phyloP scores from a whole-genome alignment of 805 yeast species.

The Saccharomycopsis olivae region DNA sequence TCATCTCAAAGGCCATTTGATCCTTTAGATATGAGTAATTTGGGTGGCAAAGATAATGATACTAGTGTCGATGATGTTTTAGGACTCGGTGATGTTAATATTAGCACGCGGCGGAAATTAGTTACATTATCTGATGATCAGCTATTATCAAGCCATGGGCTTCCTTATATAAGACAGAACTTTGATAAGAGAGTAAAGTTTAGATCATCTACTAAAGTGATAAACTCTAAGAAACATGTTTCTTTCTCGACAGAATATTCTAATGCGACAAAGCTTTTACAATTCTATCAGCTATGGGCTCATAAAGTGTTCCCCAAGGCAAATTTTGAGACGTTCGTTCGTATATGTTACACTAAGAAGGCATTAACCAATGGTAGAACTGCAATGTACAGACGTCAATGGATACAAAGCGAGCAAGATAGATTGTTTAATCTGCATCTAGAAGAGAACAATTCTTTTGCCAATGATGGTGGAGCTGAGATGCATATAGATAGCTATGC shows the following conservation, averaged over 20 bases:
- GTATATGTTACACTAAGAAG: conserved; percentile 38
- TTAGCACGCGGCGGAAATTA: conserved; percentile 16
- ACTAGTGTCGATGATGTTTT: conserved; percentile 12
- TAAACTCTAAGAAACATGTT: conserved; percentile 11
- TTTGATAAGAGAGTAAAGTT: conserved; percentile 21
- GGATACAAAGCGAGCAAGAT: conserved; percentile 29
- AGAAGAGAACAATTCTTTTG: conserved; percentile 1
- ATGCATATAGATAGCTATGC: neutral
- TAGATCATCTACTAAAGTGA: conserved; percentile 9
- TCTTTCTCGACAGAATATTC: conserved; percentile 34
- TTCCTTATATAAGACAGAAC: conserved; percentile 37
- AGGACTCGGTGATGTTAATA: conserved; percentile 10
- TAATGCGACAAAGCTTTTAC: conserved; percentile 39
- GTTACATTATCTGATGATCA: conserved; percentile 43
- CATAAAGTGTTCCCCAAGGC: conserved; percentile 73
- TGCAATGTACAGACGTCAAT: conserved; percentile 31
- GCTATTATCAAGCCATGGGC: conserved; percentile 43
- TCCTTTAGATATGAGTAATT: neutral
- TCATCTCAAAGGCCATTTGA: too few species aligned
- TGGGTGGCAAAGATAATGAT: neutral
- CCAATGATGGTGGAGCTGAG: too few species aligned
- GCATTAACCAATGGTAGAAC: conserved; percentile 20
- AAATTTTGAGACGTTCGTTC: conserved; percentile 58
- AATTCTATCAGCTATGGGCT: conserved; percentile 64
- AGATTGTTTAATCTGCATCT: conserved; percentile 2